phyloP scores from a whole-genome alignment of 306 rosid genomes.

The Cicer judaicum region DNA sequence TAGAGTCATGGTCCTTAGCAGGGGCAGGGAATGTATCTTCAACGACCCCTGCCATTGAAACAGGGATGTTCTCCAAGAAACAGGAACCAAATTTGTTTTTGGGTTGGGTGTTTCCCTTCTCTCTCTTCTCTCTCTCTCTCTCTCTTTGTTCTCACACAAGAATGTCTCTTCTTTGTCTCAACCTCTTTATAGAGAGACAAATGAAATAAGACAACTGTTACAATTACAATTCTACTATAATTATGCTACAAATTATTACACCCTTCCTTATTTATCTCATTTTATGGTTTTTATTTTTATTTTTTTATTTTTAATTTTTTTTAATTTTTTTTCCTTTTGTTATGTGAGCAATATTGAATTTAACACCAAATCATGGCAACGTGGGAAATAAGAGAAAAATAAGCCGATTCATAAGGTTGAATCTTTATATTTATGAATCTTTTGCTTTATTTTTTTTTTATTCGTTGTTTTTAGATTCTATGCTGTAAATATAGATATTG shows the following conservation, averaged over 20 bases:
- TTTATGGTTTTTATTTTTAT: not conserved
- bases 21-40: not conserved
- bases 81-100: not conserved
- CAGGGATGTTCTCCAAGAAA: not conserved
- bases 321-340: no score
- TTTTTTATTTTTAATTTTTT: no score
- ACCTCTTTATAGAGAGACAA: not conserved
- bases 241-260: not conserved
- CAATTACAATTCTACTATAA: not conserved
- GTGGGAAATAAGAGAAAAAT: not conserved
- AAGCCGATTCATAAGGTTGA: not conserved
- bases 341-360: not conserved
- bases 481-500: no score
- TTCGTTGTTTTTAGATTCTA: no score
- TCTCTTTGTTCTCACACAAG: not conserved
- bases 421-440: no score
- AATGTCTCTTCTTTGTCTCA: not conserved
- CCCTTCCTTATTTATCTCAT: not conserved
- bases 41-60: not conserved
- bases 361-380: not conserved
- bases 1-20: conserved; percentile 11
- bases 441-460: no score
- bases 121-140: not conserved
- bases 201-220: not conserved
- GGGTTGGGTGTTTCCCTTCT: not conserved